Evolutionary conservation across 805 yeast genomes (phyloP).

Genomic region (Candida multigemmis): DNA sequence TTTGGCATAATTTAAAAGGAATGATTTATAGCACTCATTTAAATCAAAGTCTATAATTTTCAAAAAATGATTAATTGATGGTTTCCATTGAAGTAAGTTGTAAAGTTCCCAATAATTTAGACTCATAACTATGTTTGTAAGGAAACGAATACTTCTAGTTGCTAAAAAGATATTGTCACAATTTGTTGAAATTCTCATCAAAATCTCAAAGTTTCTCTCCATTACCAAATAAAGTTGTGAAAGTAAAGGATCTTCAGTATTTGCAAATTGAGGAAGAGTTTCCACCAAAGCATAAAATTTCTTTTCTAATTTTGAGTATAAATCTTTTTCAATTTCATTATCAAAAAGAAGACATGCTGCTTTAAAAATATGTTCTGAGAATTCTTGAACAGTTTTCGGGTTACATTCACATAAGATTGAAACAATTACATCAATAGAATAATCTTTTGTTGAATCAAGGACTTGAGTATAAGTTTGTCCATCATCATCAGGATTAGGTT

Average conservation of each 20-base stretch:
- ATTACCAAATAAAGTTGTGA: constrained; percentile 24
- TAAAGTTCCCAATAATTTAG: constrained; percentile 38
- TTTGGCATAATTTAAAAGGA: constrained; percentile 23
- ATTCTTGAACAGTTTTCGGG: constrained; percentile 25
- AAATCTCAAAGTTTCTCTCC: constrained; percentile 28
- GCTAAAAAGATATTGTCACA: constrained; percentile 20
- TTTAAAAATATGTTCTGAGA: constrained; percentile 27
- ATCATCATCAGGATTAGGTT: neutral
- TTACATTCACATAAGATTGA: constrained; percentile 15
- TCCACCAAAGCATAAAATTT: constrained; percentile 17
- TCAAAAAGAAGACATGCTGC: constrained; percentile 16
- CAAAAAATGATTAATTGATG: constrained; percentile 31
- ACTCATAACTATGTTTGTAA: constrained; percentile 26
- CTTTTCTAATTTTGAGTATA: constrained; percentile 9
- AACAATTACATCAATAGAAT: constrained; percentile 12
- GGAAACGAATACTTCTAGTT: constrained; percentile 24
- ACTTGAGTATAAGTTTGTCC: constrained; percentile 1
- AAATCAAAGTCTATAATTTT: constrained; percentile 29
- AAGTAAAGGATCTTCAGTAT: constrained; percentile 16
- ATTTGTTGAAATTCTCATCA: constrained; percentile 25
- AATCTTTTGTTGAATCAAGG: constrained; percentile 2
- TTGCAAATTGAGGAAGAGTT: constrained; percentile 11
- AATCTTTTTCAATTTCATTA: constrained; percentile 8
- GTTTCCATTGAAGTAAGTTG: constrained; percentile 31
- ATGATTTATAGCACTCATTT: constrained; percentile 27